These are phyloP conservation scores for Elsinoe ampelina DNA, from an alignment of 2,329 filamentous ascomycete species.

Conservation along the genomic window DNA sequence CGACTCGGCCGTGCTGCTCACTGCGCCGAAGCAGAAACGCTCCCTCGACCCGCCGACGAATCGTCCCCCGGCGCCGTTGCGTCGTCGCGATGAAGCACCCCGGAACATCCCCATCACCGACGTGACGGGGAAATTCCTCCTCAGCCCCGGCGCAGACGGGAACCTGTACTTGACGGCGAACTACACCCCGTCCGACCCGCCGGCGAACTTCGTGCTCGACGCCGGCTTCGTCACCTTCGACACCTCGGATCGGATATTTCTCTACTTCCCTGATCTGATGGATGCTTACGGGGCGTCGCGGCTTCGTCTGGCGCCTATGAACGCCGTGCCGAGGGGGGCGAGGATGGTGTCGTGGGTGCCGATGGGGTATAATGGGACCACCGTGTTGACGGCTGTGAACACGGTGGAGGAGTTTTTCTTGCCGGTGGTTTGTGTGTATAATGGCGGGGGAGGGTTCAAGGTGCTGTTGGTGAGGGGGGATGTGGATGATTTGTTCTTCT, in stretches of 20 bases:
- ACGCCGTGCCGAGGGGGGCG: constrained; percentile 13
- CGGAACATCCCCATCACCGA: constrained; percentile 14
- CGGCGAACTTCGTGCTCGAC: neutral
- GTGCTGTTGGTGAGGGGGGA: constrained; percentile 15
- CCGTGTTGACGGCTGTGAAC: constrained; percentile 14
- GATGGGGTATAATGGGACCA: neutral
- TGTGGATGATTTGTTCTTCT: constrained; percentile 12
- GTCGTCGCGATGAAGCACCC: neutral
- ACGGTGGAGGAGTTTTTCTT: constrained; percentile 15
- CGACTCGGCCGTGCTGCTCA: neutral
- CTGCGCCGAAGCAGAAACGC: neutral
- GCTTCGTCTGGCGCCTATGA: constrained; percentile 15
- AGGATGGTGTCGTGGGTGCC: constrained; percentile 13
- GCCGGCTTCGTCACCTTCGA: neutral
- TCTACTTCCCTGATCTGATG: constrained; percentile 17
- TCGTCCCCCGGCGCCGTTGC: neutral
- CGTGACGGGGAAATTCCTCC: neutral
- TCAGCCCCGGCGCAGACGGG: neutral
- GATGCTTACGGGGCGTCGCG: constrained; percentile 11
- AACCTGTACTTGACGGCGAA: constrained; percentile 12
- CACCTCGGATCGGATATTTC: neutral
- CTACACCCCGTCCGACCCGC: neutral
- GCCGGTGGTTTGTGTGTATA: constrained; percentile 15
- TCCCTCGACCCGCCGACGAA: neutral
- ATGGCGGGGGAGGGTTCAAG: constrained; percentile 13